Base-by-base conservation (phyloP, 306 rosid species). In the Ceratonia siliqua region DNA sequence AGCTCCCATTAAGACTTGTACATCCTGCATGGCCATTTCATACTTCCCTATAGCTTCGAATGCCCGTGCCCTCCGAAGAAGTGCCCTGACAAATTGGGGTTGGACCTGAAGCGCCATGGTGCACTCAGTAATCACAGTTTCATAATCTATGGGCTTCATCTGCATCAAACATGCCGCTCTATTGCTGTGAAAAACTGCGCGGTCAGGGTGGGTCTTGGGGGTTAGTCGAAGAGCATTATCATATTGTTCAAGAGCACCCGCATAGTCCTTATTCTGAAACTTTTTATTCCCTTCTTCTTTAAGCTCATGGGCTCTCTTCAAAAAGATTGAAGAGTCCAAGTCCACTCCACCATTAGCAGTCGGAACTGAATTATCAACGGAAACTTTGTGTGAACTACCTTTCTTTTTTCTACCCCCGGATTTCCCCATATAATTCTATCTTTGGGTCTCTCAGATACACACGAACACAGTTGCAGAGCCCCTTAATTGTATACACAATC, bases 121-220 rank as follows among this genome's bases (percentile, higher is more conserved):
- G 81, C 99, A 95, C 83, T 95, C 98, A 38, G 97, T 77, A 85
- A 95, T 86, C 22, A 95, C 98, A 41, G 91, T 74, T 10, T 92
- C 94, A 33, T 90, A 90, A 85, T 95, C 97, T 17, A 89, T 83
- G 3, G 98, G 99, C 85, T 90, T 95, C 97, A 89, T 90, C 64
- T 95, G 99, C 94, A 95, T 90, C 85, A 95, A 79, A 74, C 99
- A 95, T 9, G 98, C 97, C 0, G 98, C 99, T 63, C 87, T 79
- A 30, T 92, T 92, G 91, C 99, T 92, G 68, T 95, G 98, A 45
- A 95, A 95, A 42, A 92, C 88, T 0, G 98, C 98, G 66, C 94
- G 75, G 27, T 92, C 98, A 0, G 87, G 87, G 63, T 95, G 96
- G 33, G 74, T 79, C 79, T 92, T 95, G 6, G 99, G 98, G 68